Percentiles rank a stretch among this genome's conserved stretches.
Evolutionary conservation across 2,329 filamentous ascomycete species (phyloP).

Genomic region (Aspergillus udagawae): DNA sequence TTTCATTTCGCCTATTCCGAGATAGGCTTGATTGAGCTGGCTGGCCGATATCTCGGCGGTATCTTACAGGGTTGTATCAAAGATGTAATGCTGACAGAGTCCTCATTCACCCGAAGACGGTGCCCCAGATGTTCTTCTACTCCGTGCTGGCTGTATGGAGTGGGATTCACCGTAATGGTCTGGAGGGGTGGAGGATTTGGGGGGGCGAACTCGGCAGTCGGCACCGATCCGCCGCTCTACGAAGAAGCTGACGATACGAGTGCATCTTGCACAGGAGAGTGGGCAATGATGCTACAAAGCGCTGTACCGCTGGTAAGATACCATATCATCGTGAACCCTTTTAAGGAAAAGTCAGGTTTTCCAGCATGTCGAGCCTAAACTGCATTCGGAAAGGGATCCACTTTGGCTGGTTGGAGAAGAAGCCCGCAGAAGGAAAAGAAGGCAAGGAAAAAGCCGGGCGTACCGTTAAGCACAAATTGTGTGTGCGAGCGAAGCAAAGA

Average conservation of each 20-base stretch:
- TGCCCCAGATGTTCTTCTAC: background rate
- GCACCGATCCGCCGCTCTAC: background rate
- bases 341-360: slow-evolving; percentile 19
- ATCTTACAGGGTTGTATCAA: background rate
- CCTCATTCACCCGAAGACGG: background rate
- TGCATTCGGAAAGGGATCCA: slow-evolving; percentile 5
- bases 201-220: background rate
- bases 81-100: background rate
- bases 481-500: slow-evolving; percentile 9
- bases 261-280: background rate
- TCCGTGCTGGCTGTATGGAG: background rate
- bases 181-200: background rate
- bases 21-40: background rate
- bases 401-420: slow-evolving; percentile 8
- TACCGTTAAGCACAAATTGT: slow-evolving; percentile 17
- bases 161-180: background rate
- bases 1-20: background rate
- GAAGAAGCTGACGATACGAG: background rate
- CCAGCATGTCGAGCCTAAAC: slow-evolving; percentile 8
- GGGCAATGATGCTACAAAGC: background rate
- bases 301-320: slow-evolving; percentile 7
- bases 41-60: background rate
- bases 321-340: slow-evolving; percentile 13
- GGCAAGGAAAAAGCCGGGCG: slow-evolving; percentile 11
- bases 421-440: slow-evolving; percentile 7